Conservation (phyloP, 805 yeast genomes). For the Clavispora asparagi region DNA sequence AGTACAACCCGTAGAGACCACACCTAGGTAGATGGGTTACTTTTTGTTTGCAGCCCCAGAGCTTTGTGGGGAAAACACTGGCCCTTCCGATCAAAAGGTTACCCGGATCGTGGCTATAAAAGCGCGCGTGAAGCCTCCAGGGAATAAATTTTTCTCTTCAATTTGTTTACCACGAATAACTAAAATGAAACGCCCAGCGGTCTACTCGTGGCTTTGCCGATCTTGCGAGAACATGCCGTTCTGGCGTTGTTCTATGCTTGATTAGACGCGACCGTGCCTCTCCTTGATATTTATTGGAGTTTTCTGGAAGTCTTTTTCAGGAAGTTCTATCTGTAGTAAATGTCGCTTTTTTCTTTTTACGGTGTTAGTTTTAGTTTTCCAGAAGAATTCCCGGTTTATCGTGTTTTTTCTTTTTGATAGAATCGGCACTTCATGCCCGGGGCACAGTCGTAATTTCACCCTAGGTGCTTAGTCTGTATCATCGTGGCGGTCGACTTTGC, state of each 20-base stretch:
- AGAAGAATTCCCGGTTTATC: conserved; percentile 43
- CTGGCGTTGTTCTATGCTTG: conserved; percentile 13
- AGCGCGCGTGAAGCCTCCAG: neutral
- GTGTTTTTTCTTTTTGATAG: conserved; percentile 38
- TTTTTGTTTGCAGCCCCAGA: too few relatives aligned
- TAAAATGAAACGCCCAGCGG: conserved; percentile 30
- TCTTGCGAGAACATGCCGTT: conserved; percentile 16
- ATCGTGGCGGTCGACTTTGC: neutral
- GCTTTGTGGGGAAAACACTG: too few relatives aligned
- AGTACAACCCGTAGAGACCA: too few relatives aligned
- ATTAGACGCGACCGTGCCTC: conserved; percentile 18
- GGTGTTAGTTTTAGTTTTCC: conserved; percentile 31
- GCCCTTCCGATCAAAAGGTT: conserved; percentile 3
- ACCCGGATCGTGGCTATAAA: conserved; percentile 11
- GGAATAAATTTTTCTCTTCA: conserved; percentile 6
- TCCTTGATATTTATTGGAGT: neutral
- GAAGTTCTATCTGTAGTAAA: conserved; percentile 4
- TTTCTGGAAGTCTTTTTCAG: neutral
- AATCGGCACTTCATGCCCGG: conserved; percentile 48
- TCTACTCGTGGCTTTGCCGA: conserved; percentile 17
- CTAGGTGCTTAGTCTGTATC: neutral
- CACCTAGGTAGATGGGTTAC: too few relatives aligned
- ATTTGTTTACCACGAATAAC: conserved; percentile 26
- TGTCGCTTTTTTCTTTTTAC: conserved; percentile 23
- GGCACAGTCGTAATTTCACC: conserved; percentile 19